Evolutionary conservation across 1,284 basidiomycete species (phyloP).

Genomic region (Leccinum pachyderme): DNA sequence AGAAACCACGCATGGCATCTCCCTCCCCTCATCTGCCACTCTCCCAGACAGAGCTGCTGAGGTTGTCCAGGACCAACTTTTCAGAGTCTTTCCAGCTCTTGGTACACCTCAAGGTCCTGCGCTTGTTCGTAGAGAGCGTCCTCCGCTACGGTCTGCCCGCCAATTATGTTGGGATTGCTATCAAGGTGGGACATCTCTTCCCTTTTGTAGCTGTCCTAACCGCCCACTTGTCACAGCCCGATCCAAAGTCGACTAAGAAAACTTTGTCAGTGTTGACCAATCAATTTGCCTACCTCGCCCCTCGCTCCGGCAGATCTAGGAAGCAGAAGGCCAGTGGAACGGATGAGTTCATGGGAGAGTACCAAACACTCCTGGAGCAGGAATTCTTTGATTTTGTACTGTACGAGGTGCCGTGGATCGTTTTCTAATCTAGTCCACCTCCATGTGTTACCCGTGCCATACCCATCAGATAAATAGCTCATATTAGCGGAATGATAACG

Average conservation of each 20-base stretch:
- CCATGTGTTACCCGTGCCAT: slow-evolving; percentile 3
- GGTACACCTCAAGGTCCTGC: slow-evolving; percentile 90
- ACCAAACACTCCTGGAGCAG: slow-evolving; percentile 87
- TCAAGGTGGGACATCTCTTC: slow-evolving; percentile 62
- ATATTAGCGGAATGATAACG: slow-evolving; percentile 49
- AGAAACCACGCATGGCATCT: not conserved
- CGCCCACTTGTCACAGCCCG: slow-evolving; percentile 58
- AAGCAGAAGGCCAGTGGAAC: slow-evolving; percentile 38
- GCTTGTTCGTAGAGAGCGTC: slow-evolving; percentile 94
- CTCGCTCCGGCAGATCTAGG: slow-evolving; percentile 50
- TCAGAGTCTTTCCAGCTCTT: slow-evolving; percentile 95
- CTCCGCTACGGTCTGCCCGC: slow-evolving; percentile 95
- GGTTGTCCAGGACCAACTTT: slow-evolving; percentile 92
- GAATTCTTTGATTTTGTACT: slow-evolving; percentile 93
- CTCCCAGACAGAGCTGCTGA: slow-evolving; percentile 86
- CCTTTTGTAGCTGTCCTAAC: slow-evolving; percentile 1
- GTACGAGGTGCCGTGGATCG: slow-evolving; percentile 83
- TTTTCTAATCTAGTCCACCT: slow-evolving; percentile 39
- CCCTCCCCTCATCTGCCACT: slow-evolving; percentile 4
- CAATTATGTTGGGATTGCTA: slow-evolving; percentile 78
- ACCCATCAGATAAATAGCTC: slow-evolving; percentile 28
- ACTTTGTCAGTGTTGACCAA: slow-evolving; percentile 70
- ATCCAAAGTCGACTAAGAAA: slow-evolving; percentile 82
- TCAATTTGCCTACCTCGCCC: slow-evolving; percentile 81
- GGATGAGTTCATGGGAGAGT: slow-evolving; percentile 83